A percentile compares a stretch with the other conserved stretches of the same genome.
phyloP scores from a whole-genome alignment of 1,284 basidiomycete genomes.

The Malassezia nana region DNA sequence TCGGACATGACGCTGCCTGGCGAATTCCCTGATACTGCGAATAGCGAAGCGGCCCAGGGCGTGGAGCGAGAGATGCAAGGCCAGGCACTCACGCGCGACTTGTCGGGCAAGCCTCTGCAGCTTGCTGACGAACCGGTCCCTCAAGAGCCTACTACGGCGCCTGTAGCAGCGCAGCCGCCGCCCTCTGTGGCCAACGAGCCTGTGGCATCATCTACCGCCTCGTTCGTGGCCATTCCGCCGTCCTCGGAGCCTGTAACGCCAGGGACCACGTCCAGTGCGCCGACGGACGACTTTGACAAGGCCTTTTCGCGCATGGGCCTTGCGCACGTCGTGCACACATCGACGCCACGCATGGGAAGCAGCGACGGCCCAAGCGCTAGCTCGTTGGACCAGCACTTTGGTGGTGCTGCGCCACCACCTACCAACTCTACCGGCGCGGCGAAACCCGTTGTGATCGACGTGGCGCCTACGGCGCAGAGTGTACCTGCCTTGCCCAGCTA shows the following conservation, averaged over 20 bases:
- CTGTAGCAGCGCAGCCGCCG: background rate
- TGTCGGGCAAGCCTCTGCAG: background rate
- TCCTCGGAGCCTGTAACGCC: conserved; percentile 10
- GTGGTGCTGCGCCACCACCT: conserved; percentile 1
- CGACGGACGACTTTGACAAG: conserved; percentile 44
- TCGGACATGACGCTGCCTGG: background rate
- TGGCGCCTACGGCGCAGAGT: background rate
- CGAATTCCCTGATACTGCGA: background rate
- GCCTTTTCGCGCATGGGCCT: conserved; percentile 44
- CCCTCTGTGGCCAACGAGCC: background rate
- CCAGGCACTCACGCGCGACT: background rate
- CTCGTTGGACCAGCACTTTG: conserved; percentile 41
- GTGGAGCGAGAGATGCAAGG: background rate
- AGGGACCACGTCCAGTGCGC: conserved; percentile 11
- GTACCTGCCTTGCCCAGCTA: background rate
- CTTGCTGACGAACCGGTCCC: background rate
- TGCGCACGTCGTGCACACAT: conserved; percentile 23
- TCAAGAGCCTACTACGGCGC: background rate
- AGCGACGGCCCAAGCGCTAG: background rate
- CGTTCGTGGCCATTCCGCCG: conserved; percentile 51
- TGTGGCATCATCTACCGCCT: conserved; percentile 50
- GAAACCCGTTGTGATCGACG: conserved; percentile 1
- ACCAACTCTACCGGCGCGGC: background rate
- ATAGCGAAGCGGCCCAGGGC: background rate
- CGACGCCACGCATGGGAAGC: conserved; percentile 2